These are phyloP conservation scores for Priceomyces fermenticarens DNA, from an alignment of 805 yeast genomes.

Conservation along the genomic window DNA sequence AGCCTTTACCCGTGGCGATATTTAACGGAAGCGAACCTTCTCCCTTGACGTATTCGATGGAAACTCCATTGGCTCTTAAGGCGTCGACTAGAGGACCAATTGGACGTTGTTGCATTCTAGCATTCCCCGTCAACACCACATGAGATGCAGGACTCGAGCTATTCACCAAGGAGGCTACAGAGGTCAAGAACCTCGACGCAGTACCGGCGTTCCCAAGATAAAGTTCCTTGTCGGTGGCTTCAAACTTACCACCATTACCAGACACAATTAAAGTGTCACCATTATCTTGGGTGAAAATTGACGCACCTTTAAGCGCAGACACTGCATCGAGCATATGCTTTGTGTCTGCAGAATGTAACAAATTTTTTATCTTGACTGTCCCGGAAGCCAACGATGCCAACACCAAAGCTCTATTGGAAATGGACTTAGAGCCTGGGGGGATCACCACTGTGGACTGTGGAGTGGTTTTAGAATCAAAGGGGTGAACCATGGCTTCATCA, in stretches of 20 bases:
- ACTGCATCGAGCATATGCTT: constrained; percentile 92
- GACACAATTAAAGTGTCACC: constrained; percentile 85
- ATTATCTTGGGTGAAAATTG: constrained; percentile 75
- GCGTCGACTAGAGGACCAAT: constrained; percentile 96
- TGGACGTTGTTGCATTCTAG: constrained; percentile 96
- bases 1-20: constrained; percentile 64
- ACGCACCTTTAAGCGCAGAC: constrained; percentile 73
- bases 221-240: constrained; percentile 62
- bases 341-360: constrained; percentile 95
- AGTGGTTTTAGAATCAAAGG: constrained; percentile 38
- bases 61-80: constrained; percentile 72
- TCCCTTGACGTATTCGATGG: constrained; percentile 65
- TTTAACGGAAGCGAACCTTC: constrained; percentile 85
- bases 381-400: constrained; percentile 92
- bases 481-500: constrained; percentile 70
- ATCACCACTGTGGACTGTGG: constrained; percentile 48
- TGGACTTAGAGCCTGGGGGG: constrained; percentile 98
- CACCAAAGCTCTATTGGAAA: constrained; percentile 90
- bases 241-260: constrained; percentile 78
- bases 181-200: constrained; percentile 90
- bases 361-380: constrained; percentile 74
- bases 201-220: constrained; percentile 98
- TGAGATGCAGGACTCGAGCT: constrained; percentile 31
- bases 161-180: constrained; percentile 83
- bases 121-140: constrained; percentile 84